A percentile compares a stretch with the other conserved stretches of the same genome.
These are phyloP conservation scores for Yamadazyma ubonensis DNA, from an alignment of 805 yeast genomes.

Conservation along the genomic window DNA sequence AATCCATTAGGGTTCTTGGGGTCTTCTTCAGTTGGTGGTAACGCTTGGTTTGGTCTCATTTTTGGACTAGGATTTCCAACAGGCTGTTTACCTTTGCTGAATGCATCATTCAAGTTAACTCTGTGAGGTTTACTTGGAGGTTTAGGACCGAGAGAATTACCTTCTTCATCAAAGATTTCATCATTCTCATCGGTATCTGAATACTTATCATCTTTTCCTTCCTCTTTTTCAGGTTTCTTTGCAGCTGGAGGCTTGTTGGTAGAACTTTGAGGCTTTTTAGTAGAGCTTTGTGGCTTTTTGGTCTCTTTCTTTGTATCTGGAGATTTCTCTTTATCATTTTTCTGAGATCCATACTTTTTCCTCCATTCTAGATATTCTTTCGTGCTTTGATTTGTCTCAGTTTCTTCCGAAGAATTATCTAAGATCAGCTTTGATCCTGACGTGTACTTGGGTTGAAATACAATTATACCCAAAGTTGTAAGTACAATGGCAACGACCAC, in stretches of 20 bases:
- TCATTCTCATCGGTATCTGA: constrained; percentile 3
- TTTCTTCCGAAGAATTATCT: background rate
- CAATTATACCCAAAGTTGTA: background rate
- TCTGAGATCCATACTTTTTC: constrained; percentile 4
- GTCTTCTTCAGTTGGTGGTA: constrained; percentile 9
- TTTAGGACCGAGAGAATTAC: background rate
- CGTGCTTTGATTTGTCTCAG: constrained; percentile 2
- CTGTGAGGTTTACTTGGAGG: background rate
- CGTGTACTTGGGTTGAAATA: background rate
- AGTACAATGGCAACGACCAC: constrained; percentile 8
- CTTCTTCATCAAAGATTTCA: background rate
- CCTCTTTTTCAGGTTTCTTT: background rate
- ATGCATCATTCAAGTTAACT: background rate
- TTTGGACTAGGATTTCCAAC: no score
- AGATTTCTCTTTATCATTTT: background rate
- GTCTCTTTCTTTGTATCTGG: background rate
- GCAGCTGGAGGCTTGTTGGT: background rate
- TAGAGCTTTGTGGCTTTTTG: background rate
- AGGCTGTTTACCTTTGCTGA: no score
- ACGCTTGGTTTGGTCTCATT: constrained; percentile 7
- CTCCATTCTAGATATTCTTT: constrained; percentile 13
- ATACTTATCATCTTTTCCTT: constrained; percentile 6
- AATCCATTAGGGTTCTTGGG: constrained; percentile 22
- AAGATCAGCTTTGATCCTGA: background rate
- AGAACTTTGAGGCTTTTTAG: background rate